These are phyloP conservation scores for Naegleria lovaniensis DNA, from an alignment of 208 protist genomes.

Conservation along the genomic window DNA sequence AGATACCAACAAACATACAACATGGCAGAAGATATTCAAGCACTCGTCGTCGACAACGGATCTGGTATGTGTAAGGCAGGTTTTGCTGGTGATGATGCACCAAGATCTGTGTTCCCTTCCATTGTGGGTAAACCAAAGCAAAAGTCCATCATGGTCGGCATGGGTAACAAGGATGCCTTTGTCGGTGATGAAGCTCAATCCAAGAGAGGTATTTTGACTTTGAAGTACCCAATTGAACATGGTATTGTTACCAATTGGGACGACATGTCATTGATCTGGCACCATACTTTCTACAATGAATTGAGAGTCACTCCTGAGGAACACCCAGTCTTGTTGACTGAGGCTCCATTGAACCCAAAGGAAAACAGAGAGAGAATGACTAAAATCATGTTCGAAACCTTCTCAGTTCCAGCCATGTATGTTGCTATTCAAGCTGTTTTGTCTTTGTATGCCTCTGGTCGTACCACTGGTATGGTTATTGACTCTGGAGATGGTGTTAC, in stretches of 20 bases:
- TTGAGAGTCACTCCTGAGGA: conserved; percentile 92
- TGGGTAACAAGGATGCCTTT: conserved; percentile 79
- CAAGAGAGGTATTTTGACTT: conserved; percentile 73
- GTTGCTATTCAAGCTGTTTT: conserved; percentile 92
- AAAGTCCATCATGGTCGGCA: conserved; percentile 83
- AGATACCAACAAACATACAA: neutral
- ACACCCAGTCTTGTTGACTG: conserved; percentile 86
- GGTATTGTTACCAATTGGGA: conserved; percentile 96
- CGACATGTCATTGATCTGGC: conserved; percentile 96
- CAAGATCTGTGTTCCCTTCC: conserved; percentile 76
- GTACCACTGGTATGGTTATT: conserved; percentile 80
- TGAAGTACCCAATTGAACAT: conserved; percentile 88
- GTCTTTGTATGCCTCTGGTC: conserved; percentile 79
- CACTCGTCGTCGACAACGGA: conserved; percentile 16
- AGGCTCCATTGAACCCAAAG: conserved; percentile 82
- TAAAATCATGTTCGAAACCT: conserved; percentile 88
- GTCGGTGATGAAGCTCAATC: conserved; percentile 60
- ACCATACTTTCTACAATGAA: conserved; percentile 98
- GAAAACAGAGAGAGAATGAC: conserved; percentile 86
- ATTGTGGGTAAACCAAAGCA: conserved; percentile 90
- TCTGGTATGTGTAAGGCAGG: conserved; percentile 77
- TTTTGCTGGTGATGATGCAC: conserved; percentile 93
- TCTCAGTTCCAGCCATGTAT: conserved; percentile 76
- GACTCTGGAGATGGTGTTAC: conserved; percentile 84
- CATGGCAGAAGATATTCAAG: conserved; percentile 54